Conservation (phyloP, 1,284 basidiomycete species). For the Sutorius eximius region DNA sequence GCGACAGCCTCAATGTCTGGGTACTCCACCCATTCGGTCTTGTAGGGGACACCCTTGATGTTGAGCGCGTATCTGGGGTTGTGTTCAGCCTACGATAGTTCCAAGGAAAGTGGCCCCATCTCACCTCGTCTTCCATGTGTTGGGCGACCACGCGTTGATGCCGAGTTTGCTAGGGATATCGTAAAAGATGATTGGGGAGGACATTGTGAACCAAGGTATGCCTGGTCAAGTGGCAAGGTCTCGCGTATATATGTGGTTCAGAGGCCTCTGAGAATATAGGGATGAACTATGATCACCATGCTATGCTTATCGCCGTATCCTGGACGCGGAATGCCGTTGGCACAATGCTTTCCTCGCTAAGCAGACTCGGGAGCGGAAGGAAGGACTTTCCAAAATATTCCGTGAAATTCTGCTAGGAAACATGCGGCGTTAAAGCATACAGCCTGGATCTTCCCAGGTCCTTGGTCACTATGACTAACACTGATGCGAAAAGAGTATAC, state of each 20-base stretch:
- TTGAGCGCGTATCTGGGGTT: constrained; percentile 37
- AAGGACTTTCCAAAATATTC: neutral
- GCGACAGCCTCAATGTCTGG: constrained; percentile 38
- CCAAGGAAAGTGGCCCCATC: neutral
- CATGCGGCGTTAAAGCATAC: neutral
- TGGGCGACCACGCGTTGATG: constrained; percentile 32
- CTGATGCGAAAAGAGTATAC: constrained; percentile 5
- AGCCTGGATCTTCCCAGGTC: constrained; percentile 13
- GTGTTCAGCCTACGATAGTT: neutral
- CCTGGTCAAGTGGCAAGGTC: neutral
- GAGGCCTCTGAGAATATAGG: constrained; percentile 1
- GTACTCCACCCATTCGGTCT: constrained; percentile 41
- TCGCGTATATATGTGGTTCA: constrained; percentile 16
- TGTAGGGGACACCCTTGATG: constrained; percentile 41
- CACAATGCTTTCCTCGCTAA: neutral
- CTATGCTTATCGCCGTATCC: constrained; percentile 8
- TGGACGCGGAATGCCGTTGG: neutral
- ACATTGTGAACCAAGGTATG: constrained; percentile 16
- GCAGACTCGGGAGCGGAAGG: neutral
- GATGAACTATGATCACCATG: neutral
- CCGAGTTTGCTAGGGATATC: constrained; percentile 30
- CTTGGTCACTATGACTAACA: constrained; percentile 18
- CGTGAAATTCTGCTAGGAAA: neutral
- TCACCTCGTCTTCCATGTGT: constrained; percentile 33
- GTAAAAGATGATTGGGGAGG: constrained; percentile 28